Conservation (phyloP, 2,329 filamentous ascomycete species). For the Nakataea oryzae region DNA sequence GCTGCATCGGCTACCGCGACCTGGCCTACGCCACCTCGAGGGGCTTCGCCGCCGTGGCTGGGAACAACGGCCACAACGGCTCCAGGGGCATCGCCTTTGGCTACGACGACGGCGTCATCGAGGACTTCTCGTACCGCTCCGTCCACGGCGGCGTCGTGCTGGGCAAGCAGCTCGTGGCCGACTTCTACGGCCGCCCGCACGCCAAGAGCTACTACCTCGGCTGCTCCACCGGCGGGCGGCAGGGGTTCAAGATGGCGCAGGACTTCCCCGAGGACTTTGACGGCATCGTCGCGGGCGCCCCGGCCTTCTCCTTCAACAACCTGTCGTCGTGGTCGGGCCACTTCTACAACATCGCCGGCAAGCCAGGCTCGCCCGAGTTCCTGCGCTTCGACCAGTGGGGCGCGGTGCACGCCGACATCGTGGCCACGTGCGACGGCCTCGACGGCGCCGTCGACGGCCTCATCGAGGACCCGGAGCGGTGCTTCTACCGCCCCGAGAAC, state of each 20-base stretch:
- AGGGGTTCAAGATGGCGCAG: conserved; percentile 43
- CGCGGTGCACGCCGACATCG: conserved; percentile 28
- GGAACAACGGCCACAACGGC: conserved; percentile 33
- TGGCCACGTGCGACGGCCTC: conserved; percentile 34
- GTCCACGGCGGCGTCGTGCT: conserved; percentile 37
- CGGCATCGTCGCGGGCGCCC: conserved; percentile 38
- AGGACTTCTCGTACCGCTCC: conserved; percentile 25
- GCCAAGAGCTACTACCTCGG: conserved; percentile 43
- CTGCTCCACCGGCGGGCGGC: conserved; percentile 47
- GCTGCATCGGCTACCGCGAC: conserved; percentile 26
- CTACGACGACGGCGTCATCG: conserved; percentile 22
- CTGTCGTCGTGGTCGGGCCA: conserved; percentile 30
- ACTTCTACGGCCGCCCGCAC: conserved; percentile 32
- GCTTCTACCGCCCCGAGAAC: conserved; percentile 28
- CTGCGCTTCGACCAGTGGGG: conserved; percentile 29
- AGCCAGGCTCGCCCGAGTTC: conserved; percentile 24
- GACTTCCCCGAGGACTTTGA: conserved; percentile 45
- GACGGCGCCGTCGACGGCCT: conserved; percentile 40
- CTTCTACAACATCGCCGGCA: conserved; percentile 35
- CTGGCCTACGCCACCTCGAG: conserved; percentile 19
- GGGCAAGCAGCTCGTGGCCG: conserved; percentile 33
- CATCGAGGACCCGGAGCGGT: conserved; percentile 33
- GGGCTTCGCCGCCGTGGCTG: conserved; percentile 29
- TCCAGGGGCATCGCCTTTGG: conserved; percentile 20
- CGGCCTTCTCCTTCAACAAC: conserved; percentile 40